Conservation (phyloP, 208 protist species). For the Sergeia podlipaevii region DNA sequence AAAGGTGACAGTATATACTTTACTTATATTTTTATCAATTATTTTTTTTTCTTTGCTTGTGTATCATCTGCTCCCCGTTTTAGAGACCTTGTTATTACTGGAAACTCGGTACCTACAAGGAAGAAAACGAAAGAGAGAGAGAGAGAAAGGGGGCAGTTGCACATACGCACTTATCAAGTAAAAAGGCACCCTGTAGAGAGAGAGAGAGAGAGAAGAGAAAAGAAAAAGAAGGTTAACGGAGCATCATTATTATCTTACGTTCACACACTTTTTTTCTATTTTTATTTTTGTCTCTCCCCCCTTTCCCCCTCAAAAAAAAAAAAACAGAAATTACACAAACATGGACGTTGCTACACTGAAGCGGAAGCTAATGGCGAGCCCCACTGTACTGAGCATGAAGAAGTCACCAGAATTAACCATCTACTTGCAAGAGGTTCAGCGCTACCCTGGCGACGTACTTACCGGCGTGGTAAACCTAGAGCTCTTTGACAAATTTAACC, state of each 20-base stretch:
- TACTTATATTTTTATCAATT: not conserved
- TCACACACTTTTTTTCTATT: too few relatives aligned
- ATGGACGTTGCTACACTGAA: not conserved
- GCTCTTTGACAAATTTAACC: constrained; percentile 18
- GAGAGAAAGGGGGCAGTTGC: too few relatives aligned
- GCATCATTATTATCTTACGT: too few relatives aligned
- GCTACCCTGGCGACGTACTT: constrained; percentile 52
- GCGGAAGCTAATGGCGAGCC: constrained; percentile 6
- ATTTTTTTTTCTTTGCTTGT: not conserved
- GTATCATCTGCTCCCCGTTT: not conserved
- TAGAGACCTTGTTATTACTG: too few relatives aligned
- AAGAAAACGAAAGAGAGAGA: too few relatives aligned
- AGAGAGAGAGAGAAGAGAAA: too few relatives aligned
- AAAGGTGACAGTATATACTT: not conserved
- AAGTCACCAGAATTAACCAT: constrained; percentile 27
- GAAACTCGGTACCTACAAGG: too few relatives aligned
- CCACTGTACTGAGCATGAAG: not conserved
- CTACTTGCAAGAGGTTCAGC: constrained; percentile 14
- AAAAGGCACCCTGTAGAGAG: too few relatives aligned
- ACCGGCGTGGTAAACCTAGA: constrained; percentile 46
- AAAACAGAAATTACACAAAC: constrained; percentile 7
- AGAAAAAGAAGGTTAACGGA: too few relatives aligned
- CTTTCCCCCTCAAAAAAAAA: too few relatives aligned
- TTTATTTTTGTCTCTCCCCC: too few relatives aligned
- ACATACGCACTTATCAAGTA: too few relatives aligned